Conservation (phyloP, 225 moss, liverwort and hornwort genomes). For the Marchantia paleacea region DNA sequence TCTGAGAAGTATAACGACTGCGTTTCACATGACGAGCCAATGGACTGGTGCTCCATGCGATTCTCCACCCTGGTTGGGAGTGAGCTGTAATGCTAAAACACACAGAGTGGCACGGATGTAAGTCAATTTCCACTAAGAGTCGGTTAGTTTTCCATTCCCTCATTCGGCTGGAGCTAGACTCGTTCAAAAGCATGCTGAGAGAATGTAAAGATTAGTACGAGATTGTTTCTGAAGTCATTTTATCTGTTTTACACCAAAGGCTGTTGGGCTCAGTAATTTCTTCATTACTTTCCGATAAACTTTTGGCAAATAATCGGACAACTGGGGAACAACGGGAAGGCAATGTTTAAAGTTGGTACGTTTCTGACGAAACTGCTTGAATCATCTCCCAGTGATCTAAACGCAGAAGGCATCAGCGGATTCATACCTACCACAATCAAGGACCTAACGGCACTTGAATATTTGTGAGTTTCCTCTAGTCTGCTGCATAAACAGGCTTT, state of each 20-base stretch:
- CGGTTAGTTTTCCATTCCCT: background rate
- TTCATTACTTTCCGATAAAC: background rate
- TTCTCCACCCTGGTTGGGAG: background rate
- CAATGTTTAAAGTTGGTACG: background rate
- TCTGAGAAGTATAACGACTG: background rate
- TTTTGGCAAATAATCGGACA: too few relatives aligned
- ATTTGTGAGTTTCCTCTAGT: background rate
- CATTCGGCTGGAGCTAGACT: too few relatives aligned
- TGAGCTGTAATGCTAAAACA: background rate
- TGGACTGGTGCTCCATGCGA: conserved; percentile 4
- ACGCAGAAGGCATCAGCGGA: background rate
- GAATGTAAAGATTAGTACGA: background rate
- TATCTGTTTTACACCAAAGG: background rate
- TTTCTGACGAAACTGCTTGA: background rate
- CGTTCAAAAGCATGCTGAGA: background rate
- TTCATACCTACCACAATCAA: background rate
- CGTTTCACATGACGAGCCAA: background rate
- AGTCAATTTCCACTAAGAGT: background rate
- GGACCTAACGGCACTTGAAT: background rate
- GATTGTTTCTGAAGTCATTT: background rate
- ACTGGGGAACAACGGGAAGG: background rate
- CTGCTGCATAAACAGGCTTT: too few relatives aligned
- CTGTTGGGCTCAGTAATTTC: background rate
- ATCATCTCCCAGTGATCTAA: conserved; percentile 7
- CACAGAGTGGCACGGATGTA: background rate